Conservation (phyloP, 495 filamentous ascomycete genomes). For the Thozetella sp. region DNA sequence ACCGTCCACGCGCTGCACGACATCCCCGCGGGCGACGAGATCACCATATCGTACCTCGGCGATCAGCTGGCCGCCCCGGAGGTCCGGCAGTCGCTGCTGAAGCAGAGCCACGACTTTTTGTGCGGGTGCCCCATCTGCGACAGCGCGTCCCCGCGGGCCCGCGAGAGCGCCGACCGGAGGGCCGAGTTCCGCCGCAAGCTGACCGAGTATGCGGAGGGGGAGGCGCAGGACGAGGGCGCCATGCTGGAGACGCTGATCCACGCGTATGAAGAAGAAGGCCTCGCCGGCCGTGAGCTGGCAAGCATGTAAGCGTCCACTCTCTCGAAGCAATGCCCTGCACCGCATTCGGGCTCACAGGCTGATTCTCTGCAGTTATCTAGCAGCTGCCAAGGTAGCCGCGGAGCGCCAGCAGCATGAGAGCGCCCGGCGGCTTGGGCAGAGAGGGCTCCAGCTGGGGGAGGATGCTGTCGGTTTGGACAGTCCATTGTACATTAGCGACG, state of each 20-base stretch:
- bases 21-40: conserved; percentile 16
- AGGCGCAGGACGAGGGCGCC: background rate
- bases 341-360: background rate
- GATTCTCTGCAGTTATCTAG: background rate
- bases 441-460: background rate
- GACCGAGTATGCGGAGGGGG: background rate
- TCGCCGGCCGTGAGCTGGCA: background rate
- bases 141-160: background rate
- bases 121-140: conserved; percentile 13
- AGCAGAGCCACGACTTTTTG: conserved; percentile 14
- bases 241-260: background rate
- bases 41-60: conserved; percentile 11
- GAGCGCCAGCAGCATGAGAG: background rate
- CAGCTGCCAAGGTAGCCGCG: background rate
- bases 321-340: background rate
- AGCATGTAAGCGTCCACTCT: background rate
- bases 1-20: conserved; percentile 11
- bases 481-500: too few species aligned
- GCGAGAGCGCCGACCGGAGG: background rate
- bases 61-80: conserved; percentile 4
- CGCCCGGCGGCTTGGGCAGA: background rate
- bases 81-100: conserved; percentile 3
- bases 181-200: background rate
- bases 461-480: background rate
- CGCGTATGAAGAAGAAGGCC: background rate